A percentile compares a stretch with the other conserved stretches of the same genome.
Evolutionary conservation across 2,329 filamentous ascomycete species (phyloP).

Genomic region (Fusarium hainanense): DNA sequence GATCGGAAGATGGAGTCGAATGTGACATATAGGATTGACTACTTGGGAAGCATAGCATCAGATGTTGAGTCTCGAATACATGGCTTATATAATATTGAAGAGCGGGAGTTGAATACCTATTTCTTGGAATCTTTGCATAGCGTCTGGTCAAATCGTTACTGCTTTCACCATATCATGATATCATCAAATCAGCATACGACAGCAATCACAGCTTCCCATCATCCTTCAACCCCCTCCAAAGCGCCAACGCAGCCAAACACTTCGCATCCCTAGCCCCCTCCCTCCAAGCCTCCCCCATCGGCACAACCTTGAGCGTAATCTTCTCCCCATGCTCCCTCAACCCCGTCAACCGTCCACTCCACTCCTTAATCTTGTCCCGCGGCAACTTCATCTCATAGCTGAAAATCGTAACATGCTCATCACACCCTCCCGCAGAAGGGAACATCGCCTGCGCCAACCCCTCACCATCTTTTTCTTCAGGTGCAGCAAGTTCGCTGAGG

Average conservation of each 20-base stretch:
- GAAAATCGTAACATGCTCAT: constrained; percentile 70
- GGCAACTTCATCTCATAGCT: constrained; percentile 65
- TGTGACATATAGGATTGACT: too few species aligned
- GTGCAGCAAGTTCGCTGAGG: constrained; percentile 62
- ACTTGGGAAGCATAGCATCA: neutral
- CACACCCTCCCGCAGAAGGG: constrained; percentile 68
- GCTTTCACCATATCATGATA: neutral
- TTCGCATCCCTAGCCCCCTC: constrained; percentile 69
- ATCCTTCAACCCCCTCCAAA: constrained; percentile 67
- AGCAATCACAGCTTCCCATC: constrained; percentile 55
- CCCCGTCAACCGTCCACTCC: constrained; percentile 68
- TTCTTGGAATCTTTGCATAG: neutral
- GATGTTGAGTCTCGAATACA: too few species aligned
- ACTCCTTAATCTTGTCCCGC: constrained; percentile 61
- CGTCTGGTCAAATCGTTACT: too few species aligned
- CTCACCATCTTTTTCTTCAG: constrained; percentile 48
- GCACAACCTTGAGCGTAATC: constrained; percentile 70
- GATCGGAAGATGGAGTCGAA: too few species aligned
- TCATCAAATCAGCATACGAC: neutral
- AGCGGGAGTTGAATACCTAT: neutral
- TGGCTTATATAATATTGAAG: too few species aligned
- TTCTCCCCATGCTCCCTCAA: constrained; percentile 68
- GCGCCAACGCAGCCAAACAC: constrained; percentile 66
- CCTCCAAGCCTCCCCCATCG: constrained; percentile 66
- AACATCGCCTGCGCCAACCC: constrained; percentile 62